phyloP scores from a whole-genome alignment of 1,284 basidiomycete genomes.

The Testicularia cyperi region DNA sequence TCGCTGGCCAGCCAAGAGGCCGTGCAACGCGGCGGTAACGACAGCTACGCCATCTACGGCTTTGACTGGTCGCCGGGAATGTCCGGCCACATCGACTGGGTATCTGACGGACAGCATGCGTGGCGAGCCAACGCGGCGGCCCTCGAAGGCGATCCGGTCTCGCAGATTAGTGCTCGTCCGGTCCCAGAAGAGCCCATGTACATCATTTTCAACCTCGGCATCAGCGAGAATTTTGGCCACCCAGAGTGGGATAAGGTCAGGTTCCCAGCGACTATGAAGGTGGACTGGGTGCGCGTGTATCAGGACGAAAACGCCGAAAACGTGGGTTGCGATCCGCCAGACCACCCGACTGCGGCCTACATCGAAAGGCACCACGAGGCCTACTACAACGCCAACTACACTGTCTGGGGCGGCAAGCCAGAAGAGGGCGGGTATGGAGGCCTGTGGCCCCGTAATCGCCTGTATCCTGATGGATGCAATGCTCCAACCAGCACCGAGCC shows the following conservation, averaged over 20 bases:
- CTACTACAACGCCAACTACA: constrained; percentile 46
- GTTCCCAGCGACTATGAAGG: constrained; percentile 41
- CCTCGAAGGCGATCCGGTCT: constrained; percentile 68
- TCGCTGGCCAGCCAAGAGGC: constrained; percentile 45
- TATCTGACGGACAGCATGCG: constrained; percentile 21
- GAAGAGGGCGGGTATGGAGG: constrained; percentile 48
- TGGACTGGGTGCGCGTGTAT: constrained; percentile 48
- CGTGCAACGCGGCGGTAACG: constrained; percentile 36
- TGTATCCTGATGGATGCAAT: constrained; percentile 30
- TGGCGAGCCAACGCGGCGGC: constrained; percentile 68
- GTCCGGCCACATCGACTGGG: constrained; percentile 69
- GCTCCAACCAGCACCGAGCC: constrained; percentile 21
- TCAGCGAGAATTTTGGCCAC: constrained; percentile 41
- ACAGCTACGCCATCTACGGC: constrained; percentile 35
- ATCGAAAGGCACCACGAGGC: constrained; percentile 60
- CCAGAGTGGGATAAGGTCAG: constrained; percentile 28
- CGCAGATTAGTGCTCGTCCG: constrained; percentile 25
- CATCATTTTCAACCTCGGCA: constrained; percentile 54
- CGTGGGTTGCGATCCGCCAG: constrained; percentile 48
- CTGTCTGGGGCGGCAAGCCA: constrained; percentile 43
- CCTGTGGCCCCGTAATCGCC: constrained; percentile 46
- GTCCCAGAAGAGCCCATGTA: constrained; percentile 46
- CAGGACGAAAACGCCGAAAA: constrained; percentile 37
- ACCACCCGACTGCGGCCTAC: constrained; percentile 66
- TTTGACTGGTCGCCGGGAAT: constrained; percentile 64